Base-by-base conservation (phyloP, 768 basidiomycete species). In the Piloderma croceum region DNA sequence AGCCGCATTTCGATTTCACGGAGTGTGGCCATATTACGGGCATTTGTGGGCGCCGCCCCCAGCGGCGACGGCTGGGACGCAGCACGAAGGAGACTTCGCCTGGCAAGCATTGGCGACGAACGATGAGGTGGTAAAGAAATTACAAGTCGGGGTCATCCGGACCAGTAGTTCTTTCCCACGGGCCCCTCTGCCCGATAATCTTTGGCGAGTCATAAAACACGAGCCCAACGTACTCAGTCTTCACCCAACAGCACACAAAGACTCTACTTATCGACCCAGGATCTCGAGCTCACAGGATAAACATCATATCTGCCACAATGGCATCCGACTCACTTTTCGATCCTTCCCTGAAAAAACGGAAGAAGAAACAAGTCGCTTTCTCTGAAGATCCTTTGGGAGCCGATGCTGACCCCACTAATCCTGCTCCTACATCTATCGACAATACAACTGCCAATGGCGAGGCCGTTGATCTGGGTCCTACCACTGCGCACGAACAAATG, bases 1-100 rank as follows among this genome's bases (percentile, higher is more conserved):
- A 89, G 77, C 55, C 94, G 83, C 63, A 90, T 67, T 74, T 99
- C 94, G 59, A 99, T 87, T 71, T 99, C 94, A 51, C 92, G 85
- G 50, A 99, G 82, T 45, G 96, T 98, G 31, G 94, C 96, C 92
- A 91, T 90, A 67, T 86, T 90, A 56, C 87, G 80, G 57, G 83
- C 79, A 49, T 63, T 61, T 51, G 70, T 58, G 23, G 65, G 67
- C 19, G 57, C 63, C 38, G 64, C 63, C 45, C 61, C 66, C 50
- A 64, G 59, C 51, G 59, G 56, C 31, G 60, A 51, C 43, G 65
- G 63, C 59, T 70, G 68, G 34, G 48, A 43, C 38, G 60, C 64
- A 50, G 73, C 60, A 51, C 66, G 71, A 44, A 63, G 61, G 50
- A 68, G 64, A 47, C 71, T 61, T 52, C 60, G 68, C 58, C 75